Evolutionary conservation across 2,329 filamentous ascomycete genomes (phyloP), one percentile per base, ranked within the genome.

Genomic region (Geosmithia morbida): DNA sequence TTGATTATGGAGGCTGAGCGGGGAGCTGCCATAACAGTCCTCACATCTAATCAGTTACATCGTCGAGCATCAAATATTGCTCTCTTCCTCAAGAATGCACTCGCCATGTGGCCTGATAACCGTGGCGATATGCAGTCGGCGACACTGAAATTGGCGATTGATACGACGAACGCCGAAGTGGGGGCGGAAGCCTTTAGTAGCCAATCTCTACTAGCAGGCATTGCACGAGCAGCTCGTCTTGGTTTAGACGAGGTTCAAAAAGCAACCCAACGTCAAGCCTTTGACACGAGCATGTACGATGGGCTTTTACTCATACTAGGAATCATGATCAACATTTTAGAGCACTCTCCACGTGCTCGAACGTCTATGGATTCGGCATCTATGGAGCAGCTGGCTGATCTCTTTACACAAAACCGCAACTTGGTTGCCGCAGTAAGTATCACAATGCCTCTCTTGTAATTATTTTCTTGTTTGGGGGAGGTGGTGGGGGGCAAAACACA

Each of bases 261-360:
- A 2, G 70, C 70, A 7, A 63, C 77, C 48, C 64, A 65, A 6
- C 68, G 67, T 43, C 69, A 70, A 26, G 64, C 67, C n/a, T 69
- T 77, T 47, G 61, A 69, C 11, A 63, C 66, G 2, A 67, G 68
- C 19, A 64, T 71, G 1, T 66, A 89, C 47, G 83, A 94, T 53
- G 74, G 78, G 45, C 71, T 95, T 14, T 76, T 95, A 45, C 71
- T 96, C 41, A 75, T 85, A 46, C 68, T 95, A 40, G 89, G 87
- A 1, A 78, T 87, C 19, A 76, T 90, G 63, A 94, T 94, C 61
- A 96, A 96, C 57, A 75, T 96, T 48, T 77, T 86, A 8, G 88
- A 95, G 60, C 82, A 87, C 58, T 87, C 81, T 56, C 69, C 79
- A 16, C 61, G 70, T 19, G 81, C 84, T 13, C 71, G 81, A 47